A percentile compares a stretch with the other conserved stretches of the same genome.
phyloP scores from a whole-genome alignment of 2,329 filamentous ascomycete species.

The Cytospora schulzeri region DNA sequence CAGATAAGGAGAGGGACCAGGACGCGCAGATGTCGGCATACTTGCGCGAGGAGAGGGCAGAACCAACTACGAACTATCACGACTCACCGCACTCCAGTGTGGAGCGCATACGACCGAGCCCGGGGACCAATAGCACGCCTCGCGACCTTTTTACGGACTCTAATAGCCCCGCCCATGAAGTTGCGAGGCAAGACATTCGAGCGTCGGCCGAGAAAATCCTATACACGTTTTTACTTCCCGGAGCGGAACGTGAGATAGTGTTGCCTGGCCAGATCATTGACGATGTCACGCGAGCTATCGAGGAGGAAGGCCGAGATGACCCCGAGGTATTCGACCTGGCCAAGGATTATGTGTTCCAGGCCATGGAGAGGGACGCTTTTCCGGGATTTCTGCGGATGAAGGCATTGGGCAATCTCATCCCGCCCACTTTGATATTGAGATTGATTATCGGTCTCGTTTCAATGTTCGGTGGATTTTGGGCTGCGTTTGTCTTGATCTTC shows the following conservation, averaged over 20 bases:
- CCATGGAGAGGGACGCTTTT: slow-evolving; percentile 99
- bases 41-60: slow-evolving; percentile 63
- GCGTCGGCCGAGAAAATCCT: slow-evolving; percentile 96
- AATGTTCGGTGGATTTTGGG: slow-evolving; percentile 93
- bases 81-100: slow-evolving; percentile 58
- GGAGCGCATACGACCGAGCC: slow-evolving; percentile 50
- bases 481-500: slow-evolving; percentile 90
- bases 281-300: slow-evolving; percentile 84
- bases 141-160: slow-evolving; percentile 71
- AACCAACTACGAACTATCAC: slow-evolving; percentile 45
- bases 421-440: slow-evolving; percentile 82
- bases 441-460: slow-evolving; percentile 82
- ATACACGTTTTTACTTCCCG: slow-evolving; percentile 94
- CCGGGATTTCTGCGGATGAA: slow-evolving; percentile 94
- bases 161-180: slow-evolving; percentile 79
- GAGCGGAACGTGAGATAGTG: slow-evolving; percentile 95
- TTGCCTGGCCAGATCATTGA: slow-evolving; percentile 85
- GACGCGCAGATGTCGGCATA: slow-evolving; percentile 93
- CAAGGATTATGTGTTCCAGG: slow-evolving; percentile 99
- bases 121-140: slow-evolving; percentile 59
- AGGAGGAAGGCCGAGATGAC: slow-evolving; percentile 89
- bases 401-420: slow-evolving; percentile 92
- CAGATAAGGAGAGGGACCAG: slow-evolving; percentile 73
- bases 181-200: slow-evolving; percentile 86
- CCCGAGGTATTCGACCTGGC: slow-evolving; percentile 96